Evolutionary conservation across 495 filamentous ascomycete species (phyloP).

Genomic region (Hypoxylon subgilvum): DNA sequence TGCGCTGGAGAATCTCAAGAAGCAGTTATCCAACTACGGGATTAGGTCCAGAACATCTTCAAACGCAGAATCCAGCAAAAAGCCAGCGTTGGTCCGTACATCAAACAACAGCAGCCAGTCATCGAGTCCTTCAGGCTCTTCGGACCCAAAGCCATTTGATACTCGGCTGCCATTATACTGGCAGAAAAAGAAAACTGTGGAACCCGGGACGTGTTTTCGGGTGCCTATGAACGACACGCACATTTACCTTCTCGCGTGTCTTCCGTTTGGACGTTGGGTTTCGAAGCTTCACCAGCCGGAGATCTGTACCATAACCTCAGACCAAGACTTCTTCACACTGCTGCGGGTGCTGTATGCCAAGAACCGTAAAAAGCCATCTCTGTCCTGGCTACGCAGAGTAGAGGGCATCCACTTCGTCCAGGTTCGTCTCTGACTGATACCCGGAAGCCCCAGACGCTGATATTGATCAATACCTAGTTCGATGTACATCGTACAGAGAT

Average conservation of each 20-base stretch:
- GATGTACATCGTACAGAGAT: slow-evolving; percentile 9
- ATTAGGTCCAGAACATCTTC: not conserved
- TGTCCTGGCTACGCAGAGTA: slow-evolving; percentile 8
- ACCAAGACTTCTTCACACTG: slow-evolving; percentile 11
- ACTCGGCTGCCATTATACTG: not conserved
- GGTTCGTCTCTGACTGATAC: not conserved
- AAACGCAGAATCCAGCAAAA: slow-evolving; percentile 1
- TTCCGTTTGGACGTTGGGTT: slow-evolving; percentile 17
- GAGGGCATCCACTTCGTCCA: slow-evolving; percentile 14
- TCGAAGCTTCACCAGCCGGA: slow-evolving; percentile 16
- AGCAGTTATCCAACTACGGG: not conserved
- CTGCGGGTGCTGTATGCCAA: not conserved
- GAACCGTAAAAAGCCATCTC: not conserved
- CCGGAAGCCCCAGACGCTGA: not conserved
- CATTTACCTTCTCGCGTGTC: slow-evolving; percentile 6
- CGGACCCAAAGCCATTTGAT: not conserved
- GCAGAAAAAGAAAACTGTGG: slow-evolving; percentile 2
- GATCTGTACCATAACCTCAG: slow-evolving; percentile 5
- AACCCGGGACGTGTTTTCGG: slow-evolving; percentile 1
- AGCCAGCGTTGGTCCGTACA: too few species aligned
- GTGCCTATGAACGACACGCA: not conserved
- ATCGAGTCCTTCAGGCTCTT: not conserved
- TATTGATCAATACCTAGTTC: slow-evolving; percentile 2
- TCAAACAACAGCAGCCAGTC: too few species aligned
- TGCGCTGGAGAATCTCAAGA: slow-evolving; percentile 2